Percentiles rank a stretch among this genome's conserved stretches.
phyloP scores from a whole-genome alignment of 441 rosid species.

The Jatropha multifida region DNA sequence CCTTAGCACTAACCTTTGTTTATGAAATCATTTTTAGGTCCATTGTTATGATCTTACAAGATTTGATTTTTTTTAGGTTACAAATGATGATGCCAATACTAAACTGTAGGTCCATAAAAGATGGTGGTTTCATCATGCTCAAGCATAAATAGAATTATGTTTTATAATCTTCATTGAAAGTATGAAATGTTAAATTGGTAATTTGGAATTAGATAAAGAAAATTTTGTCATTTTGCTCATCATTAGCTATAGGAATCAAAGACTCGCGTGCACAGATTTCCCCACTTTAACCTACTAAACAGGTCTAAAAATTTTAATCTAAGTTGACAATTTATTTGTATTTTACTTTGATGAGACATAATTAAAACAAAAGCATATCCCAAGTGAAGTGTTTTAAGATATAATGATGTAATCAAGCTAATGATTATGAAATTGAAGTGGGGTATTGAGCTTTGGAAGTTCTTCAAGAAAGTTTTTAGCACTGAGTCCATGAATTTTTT shows the following conservation, averaged over 20 bases:
- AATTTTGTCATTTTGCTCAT: slow-evolving; percentile 14
- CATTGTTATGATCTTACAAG: slow-evolving; percentile 7
- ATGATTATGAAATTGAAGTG: slow-evolving; percentile 34
- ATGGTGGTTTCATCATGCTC: slow-evolving; percentile 18
- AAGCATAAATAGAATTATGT: neutral
- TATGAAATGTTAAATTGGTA: too few species aligned
- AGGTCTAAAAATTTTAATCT: neutral
- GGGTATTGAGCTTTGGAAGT: slow-evolving; percentile 27
- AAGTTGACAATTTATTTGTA: slow-evolving; percentile 11
- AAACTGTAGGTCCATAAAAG: slow-evolving; percentile 5
- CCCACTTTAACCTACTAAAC: slow-evolving; percentile 17
- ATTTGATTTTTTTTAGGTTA: slow-evolving; percentile 2
- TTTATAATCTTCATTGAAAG: neutral
- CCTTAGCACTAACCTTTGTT: slow-evolving; percentile 19
- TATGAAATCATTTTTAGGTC: slow-evolving; percentile 4
- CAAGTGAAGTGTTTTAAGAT: slow-evolving; percentile 16
- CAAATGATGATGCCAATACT: slow-evolving; percentile 13
- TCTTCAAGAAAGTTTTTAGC: slow-evolving; percentile 14
- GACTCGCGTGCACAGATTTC: slow-evolving; percentile 29
- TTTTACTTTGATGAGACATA: slow-evolving; percentile 27
- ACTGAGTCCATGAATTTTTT: too few species aligned
- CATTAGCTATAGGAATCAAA: slow-evolving; percentile 23
- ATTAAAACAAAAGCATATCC: slow-evolving; percentile 30
- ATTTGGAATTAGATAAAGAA: neutral
- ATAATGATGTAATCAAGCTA: slow-evolving; percentile 21